phyloP scores from a whole-genome alignment of 2,329 filamentous ascomycete species.

The Ceratocystis eucalypticola region DNA sequence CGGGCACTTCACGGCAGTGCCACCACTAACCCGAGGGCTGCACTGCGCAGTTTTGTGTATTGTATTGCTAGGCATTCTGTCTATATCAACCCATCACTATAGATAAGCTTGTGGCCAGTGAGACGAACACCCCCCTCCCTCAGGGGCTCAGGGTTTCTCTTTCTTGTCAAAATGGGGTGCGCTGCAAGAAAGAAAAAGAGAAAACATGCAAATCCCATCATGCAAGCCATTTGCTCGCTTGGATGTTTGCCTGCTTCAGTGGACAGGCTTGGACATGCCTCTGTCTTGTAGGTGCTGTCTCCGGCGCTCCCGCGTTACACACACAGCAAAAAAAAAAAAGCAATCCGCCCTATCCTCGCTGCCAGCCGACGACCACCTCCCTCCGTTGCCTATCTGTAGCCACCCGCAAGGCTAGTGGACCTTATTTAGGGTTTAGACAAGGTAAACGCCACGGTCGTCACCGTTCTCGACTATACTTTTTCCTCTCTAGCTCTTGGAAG shows the following conservation, averaged over 20 bases:
- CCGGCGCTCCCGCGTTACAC: neutral
- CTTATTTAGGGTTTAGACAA: neutral
- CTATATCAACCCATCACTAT: neutral
- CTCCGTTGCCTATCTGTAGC: neutral
- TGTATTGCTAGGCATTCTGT: neutral
- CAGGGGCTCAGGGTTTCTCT: neutral
- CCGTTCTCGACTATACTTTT: neutral
- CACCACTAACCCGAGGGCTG: no score
- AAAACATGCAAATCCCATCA: conserved; percentile 1
- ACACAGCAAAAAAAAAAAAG: neutral
- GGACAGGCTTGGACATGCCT: neutral
- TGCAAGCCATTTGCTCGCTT: neutral
- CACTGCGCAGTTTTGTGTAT: no score
- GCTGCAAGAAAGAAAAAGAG: neutral
- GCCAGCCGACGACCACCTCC: neutral
- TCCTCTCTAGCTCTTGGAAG: no score
- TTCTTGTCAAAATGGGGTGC: neutral
- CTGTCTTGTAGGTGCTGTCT: neutral
- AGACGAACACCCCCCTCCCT: conserved; percentile 1
- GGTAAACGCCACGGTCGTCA: neutral
- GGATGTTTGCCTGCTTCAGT: neutral
- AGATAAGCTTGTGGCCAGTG: neutral
- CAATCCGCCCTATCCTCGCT: neutral
- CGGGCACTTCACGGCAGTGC: no score
- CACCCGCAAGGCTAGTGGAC: neutral